Evolutionary conservation across 2,329 filamentous ascomycete genomes (phyloP).

Genomic region (Monosporascus sp.): DNA sequence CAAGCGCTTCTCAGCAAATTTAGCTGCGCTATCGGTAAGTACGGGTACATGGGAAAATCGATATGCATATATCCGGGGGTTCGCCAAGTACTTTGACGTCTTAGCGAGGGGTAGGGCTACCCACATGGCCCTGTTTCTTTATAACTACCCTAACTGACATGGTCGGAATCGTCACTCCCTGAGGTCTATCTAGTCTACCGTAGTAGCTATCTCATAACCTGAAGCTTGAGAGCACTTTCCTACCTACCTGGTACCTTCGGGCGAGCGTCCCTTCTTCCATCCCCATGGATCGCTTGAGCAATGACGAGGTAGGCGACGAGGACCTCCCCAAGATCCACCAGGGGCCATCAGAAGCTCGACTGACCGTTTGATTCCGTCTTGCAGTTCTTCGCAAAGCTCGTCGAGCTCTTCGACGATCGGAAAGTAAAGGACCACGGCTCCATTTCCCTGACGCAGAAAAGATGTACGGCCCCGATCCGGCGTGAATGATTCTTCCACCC

Average conservation of each 20-base stretch:
- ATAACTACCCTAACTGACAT: neutral
- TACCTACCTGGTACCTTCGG: neutral
- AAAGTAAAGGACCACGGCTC: slow-evolving; percentile 68
- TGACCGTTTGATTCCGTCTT: neutral
- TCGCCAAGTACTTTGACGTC: slow-evolving; percentile 1
- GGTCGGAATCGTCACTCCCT: neutral
- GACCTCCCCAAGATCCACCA: too few relatives aligned
- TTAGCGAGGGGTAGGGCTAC: slow-evolving; percentile 3
- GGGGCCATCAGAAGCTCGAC: slow-evolving; percentile 1
- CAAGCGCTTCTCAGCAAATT: too few relatives aligned
- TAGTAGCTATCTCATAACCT: neutral
- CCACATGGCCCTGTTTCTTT: neutral
- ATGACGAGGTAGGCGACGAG: slow-evolving; percentile 49
- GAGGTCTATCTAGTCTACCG: neutral
- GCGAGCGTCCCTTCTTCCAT: neutral
- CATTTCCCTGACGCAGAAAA: slow-evolving; percentile 72
- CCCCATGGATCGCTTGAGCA: slow-evolving; percentile 47
- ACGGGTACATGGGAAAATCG: too few relatives aligned
- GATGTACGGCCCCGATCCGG: slow-evolving; percentile 44
- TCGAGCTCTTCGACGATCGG: slow-evolving; percentile 60
- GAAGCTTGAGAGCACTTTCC: neutral
- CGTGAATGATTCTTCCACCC: too few relatives aligned
- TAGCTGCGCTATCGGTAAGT: too few relatives aligned
- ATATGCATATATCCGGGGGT: neutral
- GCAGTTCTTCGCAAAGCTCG: slow-evolving; percentile 69